Evolutionary conservation across 768 basidiomycete species (phyloP).

Genomic region (Amylocystis lapponica): DNA sequence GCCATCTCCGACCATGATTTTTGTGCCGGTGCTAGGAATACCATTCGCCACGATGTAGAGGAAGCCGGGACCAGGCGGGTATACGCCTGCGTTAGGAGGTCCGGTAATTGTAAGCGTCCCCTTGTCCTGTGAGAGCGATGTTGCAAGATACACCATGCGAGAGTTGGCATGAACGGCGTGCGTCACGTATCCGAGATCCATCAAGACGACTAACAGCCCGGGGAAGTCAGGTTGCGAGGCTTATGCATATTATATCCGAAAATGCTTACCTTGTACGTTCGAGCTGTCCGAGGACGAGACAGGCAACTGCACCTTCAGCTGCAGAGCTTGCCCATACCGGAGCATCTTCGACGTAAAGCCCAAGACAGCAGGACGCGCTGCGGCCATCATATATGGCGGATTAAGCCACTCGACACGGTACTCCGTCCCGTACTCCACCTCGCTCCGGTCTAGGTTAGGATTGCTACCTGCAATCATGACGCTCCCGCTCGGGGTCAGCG

Average conservation of each 20-base stretch:
- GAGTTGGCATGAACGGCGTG: constrained; percentile 73
- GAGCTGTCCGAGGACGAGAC: constrained; percentile 24
- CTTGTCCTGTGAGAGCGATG: constrained; percentile 37
- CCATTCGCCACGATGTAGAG: constrained; percentile 60
- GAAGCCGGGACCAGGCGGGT: constrained; percentile 82
- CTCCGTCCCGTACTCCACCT: constrained; percentile 71
- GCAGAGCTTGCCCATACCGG: constrained; percentile 39
- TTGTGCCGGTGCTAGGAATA: constrained; percentile 57
- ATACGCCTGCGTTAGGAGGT: constrained; percentile 58
- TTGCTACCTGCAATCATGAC: constrained; percentile 82
- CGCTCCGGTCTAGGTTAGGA: constrained; percentile 76
- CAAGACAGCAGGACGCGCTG: constrained; percentile 13
- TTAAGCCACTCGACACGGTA: constrained; percentile 84
- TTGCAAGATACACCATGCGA: constrained; percentile 63
- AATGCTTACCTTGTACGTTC: constrained; percentile 45
- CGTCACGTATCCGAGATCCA: constrained; percentile 82
- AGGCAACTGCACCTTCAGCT: constrained; percentile 40
- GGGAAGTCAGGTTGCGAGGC: neutral
- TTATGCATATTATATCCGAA: neutral
- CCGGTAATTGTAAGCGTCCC: constrained; percentile 51
- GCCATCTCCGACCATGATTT: constrained; percentile 68
- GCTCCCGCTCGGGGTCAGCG: constrained; percentile 63
- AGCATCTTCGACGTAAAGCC: constrained; percentile 26
- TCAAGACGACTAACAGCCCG: constrained; percentile 61
- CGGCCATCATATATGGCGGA: constrained; percentile 69